phyloP scores from a whole-genome alignment of 1,139 yeast species.

The Blastobotrys niveus region DNA sequence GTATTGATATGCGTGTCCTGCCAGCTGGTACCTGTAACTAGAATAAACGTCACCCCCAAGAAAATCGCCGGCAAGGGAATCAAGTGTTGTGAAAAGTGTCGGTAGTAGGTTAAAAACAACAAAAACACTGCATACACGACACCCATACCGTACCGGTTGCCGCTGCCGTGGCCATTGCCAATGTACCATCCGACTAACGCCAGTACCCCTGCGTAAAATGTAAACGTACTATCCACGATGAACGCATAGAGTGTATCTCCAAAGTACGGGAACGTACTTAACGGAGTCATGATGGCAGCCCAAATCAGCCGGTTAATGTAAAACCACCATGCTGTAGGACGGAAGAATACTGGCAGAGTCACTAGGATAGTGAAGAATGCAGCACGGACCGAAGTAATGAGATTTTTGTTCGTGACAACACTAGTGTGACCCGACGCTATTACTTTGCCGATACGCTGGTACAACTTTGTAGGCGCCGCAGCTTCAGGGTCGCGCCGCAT shows the following conservation, averaged over 20 bases:
- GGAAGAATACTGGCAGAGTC: conserved; percentile 29
- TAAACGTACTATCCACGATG: conserved; percentile 26
- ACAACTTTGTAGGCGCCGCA: conserved; percentile 29
- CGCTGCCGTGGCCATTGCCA: conserved; percentile 30
- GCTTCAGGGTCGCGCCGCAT: conserved; percentile 32
- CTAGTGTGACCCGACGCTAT: not conserved
- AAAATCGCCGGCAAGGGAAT: conserved; percentile 32
- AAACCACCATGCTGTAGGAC: conserved; percentile 28
- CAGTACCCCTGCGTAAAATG: conserved; percentile 31
- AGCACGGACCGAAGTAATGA: conserved; percentile 26
- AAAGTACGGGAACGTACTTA: conserved; percentile 30
- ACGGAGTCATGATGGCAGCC: conserved; percentile 33
- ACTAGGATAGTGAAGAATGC: conserved; percentile 26
- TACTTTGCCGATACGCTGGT: conserved; percentile 27
- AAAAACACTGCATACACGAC: conserved; percentile 30
- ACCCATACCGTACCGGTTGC: conserved; percentile 33
- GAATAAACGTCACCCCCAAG: conserved; percentile 28
- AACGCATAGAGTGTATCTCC: conserved; percentile 35
- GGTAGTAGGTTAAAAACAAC: conserved; percentile 27
- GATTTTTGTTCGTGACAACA: conserved; percentile 22
- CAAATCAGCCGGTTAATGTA: conserved; percentile 32
- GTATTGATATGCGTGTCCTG: conserved; percentile 19
- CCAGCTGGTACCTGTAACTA: conserved; percentile 35
- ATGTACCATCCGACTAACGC: conserved; percentile 37
- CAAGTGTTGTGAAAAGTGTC: conserved; percentile 31